phyloP scores from a whole-genome alignment of 768 basidiomycete species.

The Pisolithus tinctorius region DNA sequence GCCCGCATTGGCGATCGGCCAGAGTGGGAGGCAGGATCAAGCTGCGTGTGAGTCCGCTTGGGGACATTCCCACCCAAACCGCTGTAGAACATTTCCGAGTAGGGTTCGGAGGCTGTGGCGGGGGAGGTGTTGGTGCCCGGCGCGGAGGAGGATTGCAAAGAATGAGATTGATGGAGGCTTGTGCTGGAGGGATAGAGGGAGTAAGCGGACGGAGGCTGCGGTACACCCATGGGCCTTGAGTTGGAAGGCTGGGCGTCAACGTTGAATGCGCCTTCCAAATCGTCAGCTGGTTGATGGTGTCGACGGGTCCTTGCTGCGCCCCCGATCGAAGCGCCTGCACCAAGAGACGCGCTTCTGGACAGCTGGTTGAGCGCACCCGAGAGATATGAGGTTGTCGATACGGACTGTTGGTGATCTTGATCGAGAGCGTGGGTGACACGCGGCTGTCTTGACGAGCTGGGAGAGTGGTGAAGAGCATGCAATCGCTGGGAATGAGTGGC shows the following conservation, averaged over 20 bases:
- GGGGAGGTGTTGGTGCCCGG: slow-evolving; percentile 29
- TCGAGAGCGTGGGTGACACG: slow-evolving; percentile 63
- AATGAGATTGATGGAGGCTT: slow-evolving; percentile 50
- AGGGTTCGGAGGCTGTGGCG: slow-evolving; percentile 35
- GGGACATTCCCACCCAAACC: slow-evolving; percentile 40
- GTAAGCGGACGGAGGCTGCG: slow-evolving; percentile 35
- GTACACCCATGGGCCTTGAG: slow-evolving; percentile 17
- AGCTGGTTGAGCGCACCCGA: slow-evolving; percentile 48
- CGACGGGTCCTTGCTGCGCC: slow-evolving; percentile 46
- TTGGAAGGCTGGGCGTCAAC: slow-evolving; percentile 23
- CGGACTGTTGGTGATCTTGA: slow-evolving; percentile 46
- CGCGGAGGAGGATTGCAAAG: slow-evolving; percentile 24
- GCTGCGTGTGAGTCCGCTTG: slow-evolving; percentile 50
- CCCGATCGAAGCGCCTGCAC: slow-evolving; percentile 36
- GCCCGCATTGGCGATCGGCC: slow-evolving; percentile 61
- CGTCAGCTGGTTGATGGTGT: slow-evolving; percentile 58
- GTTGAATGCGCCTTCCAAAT: slow-evolving; percentile 51
- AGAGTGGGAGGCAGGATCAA: slow-evolving; percentile 44
- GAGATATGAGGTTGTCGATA: slow-evolving; percentile 42
- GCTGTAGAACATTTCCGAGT: slow-evolving; percentile 59
- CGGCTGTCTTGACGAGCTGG: slow-evolving; percentile 44
- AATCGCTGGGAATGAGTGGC: slow-evolving; percentile 37
- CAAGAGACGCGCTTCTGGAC: slow-evolving; percentile 62
- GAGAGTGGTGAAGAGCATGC: slow-evolving; percentile 44
- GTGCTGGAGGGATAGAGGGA: slow-evolving; percentile 56